Conservation (phyloP, 1,284 basidiomycete species). For the Lentinula novae-zelandiae region DNA sequence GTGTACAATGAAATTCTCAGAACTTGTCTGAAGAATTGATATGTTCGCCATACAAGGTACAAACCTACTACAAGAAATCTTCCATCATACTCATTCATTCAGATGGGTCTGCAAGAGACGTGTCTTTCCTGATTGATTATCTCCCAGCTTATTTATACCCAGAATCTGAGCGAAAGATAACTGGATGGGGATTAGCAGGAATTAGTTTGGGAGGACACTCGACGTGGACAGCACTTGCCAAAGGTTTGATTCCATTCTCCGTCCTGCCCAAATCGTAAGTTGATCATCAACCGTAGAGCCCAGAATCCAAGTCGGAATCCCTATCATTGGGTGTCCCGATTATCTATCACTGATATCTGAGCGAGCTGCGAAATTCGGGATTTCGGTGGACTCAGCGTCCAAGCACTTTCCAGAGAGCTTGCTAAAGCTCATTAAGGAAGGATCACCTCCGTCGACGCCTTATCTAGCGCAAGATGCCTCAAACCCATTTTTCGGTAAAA, state of each 20-base stretch:
- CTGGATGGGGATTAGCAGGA: constrained; percentile 68
- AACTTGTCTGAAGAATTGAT: constrained; percentile 46
- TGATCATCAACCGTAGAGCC: constrained; percentile 45
- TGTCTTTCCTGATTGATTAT: constrained; percentile 80
- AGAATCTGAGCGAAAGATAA: constrained; percentile 56
- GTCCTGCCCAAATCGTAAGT: not conserved
- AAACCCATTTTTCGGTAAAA: constrained; percentile 68
- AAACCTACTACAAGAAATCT: not conserved
- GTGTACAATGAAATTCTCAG: not conserved
- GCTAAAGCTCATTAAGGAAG: constrained; percentile 37
- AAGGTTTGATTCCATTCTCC: constrained; percentile 36
- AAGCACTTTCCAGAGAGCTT: constrained; percentile 61
- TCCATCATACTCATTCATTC: not conserved
- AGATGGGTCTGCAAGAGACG: constrained; percentile 76
- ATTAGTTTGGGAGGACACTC: constrained; percentile 79
- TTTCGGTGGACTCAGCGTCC: constrained; percentile 38
- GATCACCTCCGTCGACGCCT: constrained; percentile 41
- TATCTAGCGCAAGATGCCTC: constrained; percentile 30
- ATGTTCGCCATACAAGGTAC: constrained; percentile 71
- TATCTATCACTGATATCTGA: constrained; percentile 57
- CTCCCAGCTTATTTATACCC: constrained; percentile 79
- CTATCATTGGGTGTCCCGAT: constrained; percentile 80
- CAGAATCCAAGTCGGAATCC: constrained; percentile 67
- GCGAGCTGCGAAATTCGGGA: constrained; percentile 46
- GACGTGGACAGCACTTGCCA: constrained; percentile 66